These are phyloP conservation scores for Spathaspora sp. DNA, from an alignment of 805 yeast species.

Conservation along the genomic window DNA sequence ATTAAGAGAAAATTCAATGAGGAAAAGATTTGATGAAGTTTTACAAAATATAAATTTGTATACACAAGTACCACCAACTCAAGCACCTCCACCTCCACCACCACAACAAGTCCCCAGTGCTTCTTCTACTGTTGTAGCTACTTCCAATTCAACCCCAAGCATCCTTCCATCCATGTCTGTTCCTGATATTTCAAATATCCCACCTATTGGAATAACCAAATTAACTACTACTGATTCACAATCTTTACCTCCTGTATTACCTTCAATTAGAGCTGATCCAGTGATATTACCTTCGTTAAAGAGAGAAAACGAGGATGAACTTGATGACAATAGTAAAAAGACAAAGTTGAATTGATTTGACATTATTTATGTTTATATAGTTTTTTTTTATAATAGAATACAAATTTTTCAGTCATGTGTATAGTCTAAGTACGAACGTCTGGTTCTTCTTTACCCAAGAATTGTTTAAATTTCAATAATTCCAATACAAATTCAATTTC, in stretches of 20 bases:
- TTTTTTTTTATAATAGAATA: background rate
- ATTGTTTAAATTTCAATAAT: slow-evolving; percentile 68
- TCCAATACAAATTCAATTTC: slow-evolving; percentile 62
- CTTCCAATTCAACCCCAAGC: background rate
- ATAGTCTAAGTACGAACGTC: slow-evolving; percentile 69
- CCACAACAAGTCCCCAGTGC: background rate
- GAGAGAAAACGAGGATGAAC: slow-evolving; percentile 19
- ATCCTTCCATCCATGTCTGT: background rate
- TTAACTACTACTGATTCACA: background rate
- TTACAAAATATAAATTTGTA: slow-evolving; percentile 6
- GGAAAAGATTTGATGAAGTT: slow-evolving; percentile 45
- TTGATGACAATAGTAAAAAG: slow-evolving; percentile 8
- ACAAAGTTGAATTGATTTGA: slow-evolving; percentile 9
- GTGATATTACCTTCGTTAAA: slow-evolving; percentile 17
- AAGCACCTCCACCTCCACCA: background rate
- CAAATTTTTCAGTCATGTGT: background rate
- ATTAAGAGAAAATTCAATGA: slow-evolving; percentile 45
- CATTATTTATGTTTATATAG: background rate
- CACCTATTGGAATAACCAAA: background rate
- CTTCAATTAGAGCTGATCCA: slow-evolving; percentile 4
- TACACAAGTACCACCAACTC: background rate
- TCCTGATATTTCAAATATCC: background rate
- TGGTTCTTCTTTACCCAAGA: slow-evolving; percentile 79
- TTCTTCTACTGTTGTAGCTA: background rate
- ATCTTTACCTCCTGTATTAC: background rate